Evolutionary conservation across 257 asterid species (phyloP).

Genomic region (Solanum chiquidenum): DNA sequence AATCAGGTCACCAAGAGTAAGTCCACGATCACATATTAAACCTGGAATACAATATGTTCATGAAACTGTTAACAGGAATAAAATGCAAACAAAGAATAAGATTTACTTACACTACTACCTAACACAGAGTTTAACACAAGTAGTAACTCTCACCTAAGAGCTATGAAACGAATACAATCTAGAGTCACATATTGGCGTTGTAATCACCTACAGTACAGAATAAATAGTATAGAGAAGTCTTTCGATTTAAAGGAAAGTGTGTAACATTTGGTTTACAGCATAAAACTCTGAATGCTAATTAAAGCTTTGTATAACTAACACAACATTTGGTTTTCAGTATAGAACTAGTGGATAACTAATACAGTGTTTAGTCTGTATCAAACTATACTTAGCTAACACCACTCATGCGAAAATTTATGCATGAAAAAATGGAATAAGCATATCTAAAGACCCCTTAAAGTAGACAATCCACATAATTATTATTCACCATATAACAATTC

Average conservation of each 20-base stretch:
- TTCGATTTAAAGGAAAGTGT: neutral
- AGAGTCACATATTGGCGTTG: neutral
- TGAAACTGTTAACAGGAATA: neutral
- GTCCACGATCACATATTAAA: conserved; percentile 83
- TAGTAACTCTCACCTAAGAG: neutral
- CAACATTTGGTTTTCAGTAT: neutral
- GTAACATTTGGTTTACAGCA: neutral
- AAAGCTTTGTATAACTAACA: neutral
- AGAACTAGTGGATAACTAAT: neutral
- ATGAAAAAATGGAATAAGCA: neutral
- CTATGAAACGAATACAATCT: neutral
- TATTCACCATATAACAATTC: neutral
- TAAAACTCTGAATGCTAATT: neutral
- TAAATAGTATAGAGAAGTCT: neutral
- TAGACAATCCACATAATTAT: neutral
- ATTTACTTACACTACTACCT: neutral
- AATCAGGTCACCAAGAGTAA: conserved; percentile 85
- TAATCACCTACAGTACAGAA: neutral
- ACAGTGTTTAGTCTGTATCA: neutral
- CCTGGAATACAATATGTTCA: conserved; percentile 29
- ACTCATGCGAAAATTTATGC: neutral
- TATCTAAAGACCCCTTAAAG: neutral
- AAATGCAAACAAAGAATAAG: neutral
- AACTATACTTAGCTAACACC: neutral
- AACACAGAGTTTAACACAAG: neutral